These are phyloP conservation scores for Plantago elongata DNA, from an alignment of 257 asterid genomes.

Conservation along the genomic window DNA sequence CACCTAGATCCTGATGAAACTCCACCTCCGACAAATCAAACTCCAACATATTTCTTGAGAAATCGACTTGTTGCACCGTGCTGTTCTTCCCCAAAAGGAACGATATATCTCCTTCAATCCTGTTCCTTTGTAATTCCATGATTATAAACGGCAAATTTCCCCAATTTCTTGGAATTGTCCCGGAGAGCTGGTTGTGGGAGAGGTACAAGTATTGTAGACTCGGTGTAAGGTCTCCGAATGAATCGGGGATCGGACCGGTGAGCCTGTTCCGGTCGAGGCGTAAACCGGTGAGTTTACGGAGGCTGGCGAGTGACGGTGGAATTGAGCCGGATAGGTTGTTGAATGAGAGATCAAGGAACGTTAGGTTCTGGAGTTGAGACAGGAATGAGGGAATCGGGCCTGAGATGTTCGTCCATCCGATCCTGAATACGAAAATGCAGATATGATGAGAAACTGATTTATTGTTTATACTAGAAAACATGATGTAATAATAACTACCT, in stretches of 20 bases:
- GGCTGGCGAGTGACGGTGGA: slow-evolving; percentile 35
- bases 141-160: slow-evolving; percentile 27
- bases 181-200: slow-evolving; percentile 57
- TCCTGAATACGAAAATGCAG: neutral
- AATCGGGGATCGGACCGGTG: slow-evolving; percentile 51
- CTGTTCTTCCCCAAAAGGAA: slow-evolving; percentile 43
- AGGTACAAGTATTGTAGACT: slow-evolving; percentile 34
- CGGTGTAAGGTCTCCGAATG: slow-evolving; percentile 37
- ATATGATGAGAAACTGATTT: too few relatives aligned
- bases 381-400: slow-evolving; percentile 49
- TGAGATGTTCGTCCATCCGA: slow-evolving; percentile 37
- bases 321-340: slow-evolving; percentile 39
- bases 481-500: neutral
- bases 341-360: slow-evolving; percentile 33
- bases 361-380: slow-evolving; percentile 31
- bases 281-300: slow-evolving; percentile 29
- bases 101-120: slow-evolving; percentile 50
- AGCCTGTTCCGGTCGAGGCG: slow-evolving; percentile 46
- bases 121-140: slow-evolving; percentile 44
- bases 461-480: too few relatives aligned
- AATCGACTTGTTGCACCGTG: slow-evolving; percentile 17
- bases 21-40: slow-evolving; percentile 39
- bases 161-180: slow-evolving; percentile 38
- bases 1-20: slow-evolving; percentile 27
- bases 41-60: slow-evolving; percentile 34